Evolutionary conservation across 306 rosid genomes (phyloP), one percentile per base, ranked within the genome.

Genomic region (Prunus mira): DNA sequence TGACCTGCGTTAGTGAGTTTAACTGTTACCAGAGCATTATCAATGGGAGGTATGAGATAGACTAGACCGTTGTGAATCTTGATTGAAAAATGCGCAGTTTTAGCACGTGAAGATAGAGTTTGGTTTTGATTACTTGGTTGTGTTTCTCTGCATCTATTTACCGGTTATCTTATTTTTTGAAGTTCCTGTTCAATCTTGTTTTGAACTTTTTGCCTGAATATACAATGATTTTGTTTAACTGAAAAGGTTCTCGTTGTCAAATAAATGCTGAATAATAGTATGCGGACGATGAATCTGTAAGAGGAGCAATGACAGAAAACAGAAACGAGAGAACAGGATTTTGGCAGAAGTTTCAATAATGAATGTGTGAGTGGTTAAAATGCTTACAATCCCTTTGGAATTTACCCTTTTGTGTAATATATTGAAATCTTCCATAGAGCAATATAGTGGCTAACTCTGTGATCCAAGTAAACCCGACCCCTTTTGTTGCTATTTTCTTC

Each of bases 81-180:
- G 60, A 81, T 71, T 30, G 10, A 64, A 62, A 65, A 46, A 72
- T 32, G 72, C 74, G 79, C 75, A 77, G 67, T 68, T 51, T 45
- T 68, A 65, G 74, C n/a, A 61, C 75, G 65, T 61, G 61, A 52
- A 73, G 80, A 76, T 74, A 72, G 75, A 74, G 74, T 67, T 3
- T 61, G 71, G 83, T 28, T 75, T 62, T 11, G 54, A 76, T 79
- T 74, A 64, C 76, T 71, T 77, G 61, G 2, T 12, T 46, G 73
- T 75, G 74, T 52, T 47, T 73, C 69, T 69, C 74, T 70, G 51
- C 65, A 70, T 71, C 77, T 63, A 73, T 62, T 67, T 84, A 75
- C 71, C 10, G 24, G 74, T 58, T 56, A 61, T 70, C 56, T 63
- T 78, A 3, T 73, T 70, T 74, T 76, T 28, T 19, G 34, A 69